Conservation (phyloP, 2,329 filamentous ascomycete genomes). For the Intubia oerlemansii region DNA sequence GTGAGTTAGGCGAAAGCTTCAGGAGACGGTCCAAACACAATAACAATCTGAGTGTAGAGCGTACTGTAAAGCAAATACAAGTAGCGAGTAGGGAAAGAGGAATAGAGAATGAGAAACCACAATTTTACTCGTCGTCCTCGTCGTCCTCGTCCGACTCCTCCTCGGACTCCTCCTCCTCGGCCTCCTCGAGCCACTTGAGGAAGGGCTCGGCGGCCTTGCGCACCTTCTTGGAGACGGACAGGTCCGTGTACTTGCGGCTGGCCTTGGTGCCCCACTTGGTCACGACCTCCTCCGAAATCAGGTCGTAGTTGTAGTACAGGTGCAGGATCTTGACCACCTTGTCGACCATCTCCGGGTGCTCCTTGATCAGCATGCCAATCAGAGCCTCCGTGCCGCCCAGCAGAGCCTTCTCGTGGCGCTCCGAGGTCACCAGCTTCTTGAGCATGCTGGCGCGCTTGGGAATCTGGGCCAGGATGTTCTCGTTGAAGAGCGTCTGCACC, state of each 20-base stretch:
- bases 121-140: slow-evolving; percentile 17
- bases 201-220: slow-evolving; percentile 88
- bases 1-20: no score
- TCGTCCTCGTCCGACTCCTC: slow-evolving; percentile 29
- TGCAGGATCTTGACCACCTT: slow-evolving; percentile 69
- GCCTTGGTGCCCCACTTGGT: slow-evolving; percentile 85
- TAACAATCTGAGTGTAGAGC: no score
- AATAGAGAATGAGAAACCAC: no score
- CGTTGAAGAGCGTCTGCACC: slow-evolving; percentile 81
- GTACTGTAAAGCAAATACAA: no score
- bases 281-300: slow-evolving; percentile 72
- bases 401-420: slow-evolving; percentile 87
- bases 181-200: slow-evolving; percentile 80
- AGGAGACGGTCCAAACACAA: no score
- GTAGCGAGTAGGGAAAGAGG: no score
- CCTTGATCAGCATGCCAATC: slow-evolving; percentile 46
- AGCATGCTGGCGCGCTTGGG: slow-evolving; percentile 65
- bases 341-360: slow-evolving; percentile 53
- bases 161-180: slow-evolving; percentile 45
- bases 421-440: slow-evolving; percentile 75
- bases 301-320: slow-evolving; percentile 75
- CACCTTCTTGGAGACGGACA: slow-evolving; percentile 79
- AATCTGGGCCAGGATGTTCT: slow-evolving; percentile 76
- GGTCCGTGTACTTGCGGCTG: slow-evolving; percentile 94
- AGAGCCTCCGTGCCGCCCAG: slow-evolving; percentile 91